phyloP scores from a whole-genome alignment of 345 rosid species.

The Citrus trifoliata region DNA sequence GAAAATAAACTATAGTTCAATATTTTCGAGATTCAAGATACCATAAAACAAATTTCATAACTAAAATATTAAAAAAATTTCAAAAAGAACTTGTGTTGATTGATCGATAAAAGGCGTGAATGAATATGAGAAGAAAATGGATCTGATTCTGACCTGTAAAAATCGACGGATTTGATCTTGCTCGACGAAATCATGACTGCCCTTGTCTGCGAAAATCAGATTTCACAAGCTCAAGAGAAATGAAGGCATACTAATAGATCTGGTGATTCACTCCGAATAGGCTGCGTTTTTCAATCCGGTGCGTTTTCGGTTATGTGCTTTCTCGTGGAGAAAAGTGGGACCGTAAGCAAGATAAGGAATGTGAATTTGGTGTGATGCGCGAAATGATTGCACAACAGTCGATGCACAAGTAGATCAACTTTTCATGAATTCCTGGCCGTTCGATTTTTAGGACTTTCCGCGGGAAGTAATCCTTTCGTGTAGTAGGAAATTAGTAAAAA shows the following conservation, averaged over 20 bases:
- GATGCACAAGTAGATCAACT: neutral
- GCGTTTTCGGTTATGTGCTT: neutral
- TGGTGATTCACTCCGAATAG: neutral
- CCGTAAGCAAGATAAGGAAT: neutral
- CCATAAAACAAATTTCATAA: neutral
- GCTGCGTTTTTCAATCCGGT: neutral
- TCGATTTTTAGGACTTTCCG: neutral
- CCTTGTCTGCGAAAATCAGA: neutral
- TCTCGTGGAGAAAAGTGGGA: neutral
- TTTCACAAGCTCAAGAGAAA: neutral
- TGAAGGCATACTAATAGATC: constrained; percentile 15
- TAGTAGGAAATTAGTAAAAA: neutral
- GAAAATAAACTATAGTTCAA: neutral
- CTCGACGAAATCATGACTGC: constrained; percentile 54
- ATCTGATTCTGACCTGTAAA: constrained; percentile 63
- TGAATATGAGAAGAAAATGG: neutral
- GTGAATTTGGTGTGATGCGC: neutral
- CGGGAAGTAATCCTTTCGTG: neutral
- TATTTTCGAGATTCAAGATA: neutral
- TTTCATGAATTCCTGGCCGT: neutral
- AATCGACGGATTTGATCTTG: constrained; percentile 72
- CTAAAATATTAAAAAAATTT: neutral
- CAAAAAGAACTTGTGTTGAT: neutral
- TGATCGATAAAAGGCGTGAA: neutral
- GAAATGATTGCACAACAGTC: neutral